A percentile compares a stretch with the other conserved stretches of the same genome.
phyloP scores from a whole-genome alignment of 2,329 filamentous ascomycete species.

The Stenocarpella maydis region DNA sequence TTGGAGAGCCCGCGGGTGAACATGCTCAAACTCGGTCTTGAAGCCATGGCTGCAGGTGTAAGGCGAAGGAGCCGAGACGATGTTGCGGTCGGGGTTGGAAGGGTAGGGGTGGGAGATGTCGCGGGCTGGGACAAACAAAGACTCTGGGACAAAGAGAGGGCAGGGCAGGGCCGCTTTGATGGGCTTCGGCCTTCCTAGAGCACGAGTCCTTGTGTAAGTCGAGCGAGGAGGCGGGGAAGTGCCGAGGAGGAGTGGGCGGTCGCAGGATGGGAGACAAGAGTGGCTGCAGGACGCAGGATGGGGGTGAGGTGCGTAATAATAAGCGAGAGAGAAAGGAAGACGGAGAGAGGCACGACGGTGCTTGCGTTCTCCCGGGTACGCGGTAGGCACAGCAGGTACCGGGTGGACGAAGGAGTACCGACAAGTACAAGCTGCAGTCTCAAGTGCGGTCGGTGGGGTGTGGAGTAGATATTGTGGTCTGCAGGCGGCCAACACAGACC shows the following conservation, averaged over 20 bases:
- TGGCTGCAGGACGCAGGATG: slow-evolving; percentile 27
- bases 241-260: slow-evolving; percentile 4
- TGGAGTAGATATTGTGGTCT: slow-evolving; percentile 11
- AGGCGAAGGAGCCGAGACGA: slow-evolving; percentile 1
- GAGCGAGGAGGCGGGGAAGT: neutral
- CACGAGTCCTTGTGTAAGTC: neutral
- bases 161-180: neutral
- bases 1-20: slow-evolving; percentile 71
- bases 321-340: slow-evolving; percentile 28
- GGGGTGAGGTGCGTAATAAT: slow-evolving; percentile 24
- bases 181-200: slow-evolving; percentile 15
- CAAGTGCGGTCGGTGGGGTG: too few species aligned
- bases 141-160: slow-evolving; percentile 9
- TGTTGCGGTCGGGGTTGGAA: slow-evolving; percentile 4
- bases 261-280: neutral
- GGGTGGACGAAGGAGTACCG: too few species aligned
- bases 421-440: too few species aligned
- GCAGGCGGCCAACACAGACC: slow-evolving; percentile 15
- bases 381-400: neutral
- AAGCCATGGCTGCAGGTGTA: slow-evolving; percentile 56
- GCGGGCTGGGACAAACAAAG: slow-evolving; percentile 17
- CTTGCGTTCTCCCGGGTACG: slow-evolving; percentile 1
- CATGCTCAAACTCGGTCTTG: slow-evolving; percentile 58
- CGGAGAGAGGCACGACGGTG: slow-evolving; percentile 6
- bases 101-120: slow-evolving; percentile 12